Evolutionary conservation across 2,329 filamentous ascomycete genomes (phyloP).

Genomic region (Hyphodiscus sp.): DNA sequence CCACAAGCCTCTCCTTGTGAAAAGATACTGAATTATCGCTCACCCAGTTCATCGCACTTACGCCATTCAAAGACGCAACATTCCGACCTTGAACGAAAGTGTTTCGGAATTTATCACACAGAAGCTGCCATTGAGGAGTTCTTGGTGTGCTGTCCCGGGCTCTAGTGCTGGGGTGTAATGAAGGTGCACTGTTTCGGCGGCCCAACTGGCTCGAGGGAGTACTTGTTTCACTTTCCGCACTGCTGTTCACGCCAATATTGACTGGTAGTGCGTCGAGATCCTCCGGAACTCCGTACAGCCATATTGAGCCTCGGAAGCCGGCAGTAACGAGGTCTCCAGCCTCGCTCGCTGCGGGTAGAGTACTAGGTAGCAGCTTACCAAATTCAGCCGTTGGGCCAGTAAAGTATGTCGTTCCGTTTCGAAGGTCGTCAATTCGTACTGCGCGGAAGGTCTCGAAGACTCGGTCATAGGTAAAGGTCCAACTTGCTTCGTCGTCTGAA

Average conservation of each 20-base stretch:
- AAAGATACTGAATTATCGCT: slow-evolving; percentile 44
- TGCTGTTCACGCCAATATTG: slow-evolving; percentile 25
- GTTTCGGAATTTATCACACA: slow-evolving; percentile 64
- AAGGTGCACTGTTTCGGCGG: slow-evolving; percentile 28
- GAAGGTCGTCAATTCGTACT: slow-evolving; percentile 66
- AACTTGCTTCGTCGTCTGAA: slow-evolving; percentile 56
- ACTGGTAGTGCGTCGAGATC: slow-evolving; percentile 56
- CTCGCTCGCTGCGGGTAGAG: slow-evolving; percentile 62
- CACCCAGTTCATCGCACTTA: slow-evolving; percentile 68
- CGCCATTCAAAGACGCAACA: slow-evolving; percentile 57
- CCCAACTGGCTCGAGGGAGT: slow-evolving; percentile 20
- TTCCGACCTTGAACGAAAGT: slow-evolving; percentile 63
- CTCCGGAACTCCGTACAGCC: slow-evolving; percentile 73
- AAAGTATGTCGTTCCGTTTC: slow-evolving; percentile 74
- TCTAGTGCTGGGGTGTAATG: slow-evolving; percentile 20
- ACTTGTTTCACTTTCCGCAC: slow-evolving; percentile 26
- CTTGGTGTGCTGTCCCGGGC: slow-evolving; percentile 24
- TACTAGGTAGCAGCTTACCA: slow-evolving; percentile 59
- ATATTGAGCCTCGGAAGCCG: slow-evolving; percentile 68
- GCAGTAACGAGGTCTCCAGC: slow-evolving; percentile 66
- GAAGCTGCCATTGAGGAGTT: slow-evolving; percentile 61
- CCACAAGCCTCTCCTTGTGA: slow-evolving; percentile 53
- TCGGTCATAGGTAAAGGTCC: slow-evolving; percentile 73
- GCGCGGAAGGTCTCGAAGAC: slow-evolving; percentile 73
- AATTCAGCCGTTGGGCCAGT: slow-evolving; percentile 59